A percentile compares a stretch with the other conserved stretches of the same genome.
Evolutionary conservation across 2,329 filamentous ascomycete species (phyloP).

Genomic region (Sclerotinia subarctica): DNA sequence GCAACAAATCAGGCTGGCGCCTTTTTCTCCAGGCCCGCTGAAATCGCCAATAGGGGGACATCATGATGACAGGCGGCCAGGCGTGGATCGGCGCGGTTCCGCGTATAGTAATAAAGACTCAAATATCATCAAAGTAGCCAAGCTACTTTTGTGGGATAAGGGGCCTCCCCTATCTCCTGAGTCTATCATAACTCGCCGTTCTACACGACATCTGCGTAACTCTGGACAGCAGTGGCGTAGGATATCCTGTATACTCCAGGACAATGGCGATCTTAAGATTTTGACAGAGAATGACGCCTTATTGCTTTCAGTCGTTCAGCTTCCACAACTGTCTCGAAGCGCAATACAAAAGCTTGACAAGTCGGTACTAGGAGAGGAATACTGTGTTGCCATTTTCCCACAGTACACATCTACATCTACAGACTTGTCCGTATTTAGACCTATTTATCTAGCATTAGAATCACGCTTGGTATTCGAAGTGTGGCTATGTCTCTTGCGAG

Average conservation of each 20-base stretch:
- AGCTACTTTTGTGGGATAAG: slow-evolving; percentile 88
- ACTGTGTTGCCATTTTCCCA: slow-evolving; percentile 92
- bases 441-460: slow-evolving; percentile 85
- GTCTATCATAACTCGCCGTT: slow-evolving; percentile 51
- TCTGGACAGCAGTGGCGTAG: slow-evolving; percentile 68
- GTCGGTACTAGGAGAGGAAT: slow-evolving; percentile 88
- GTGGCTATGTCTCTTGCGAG: slow-evolving; percentile 89
- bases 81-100: slow-evolving; percentile 43
- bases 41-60: slow-evolving; percentile 23
- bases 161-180: slow-evolving; percentile 52
- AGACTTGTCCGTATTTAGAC: slow-evolving; percentile 73
- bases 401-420: slow-evolving; percentile 78
- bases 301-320: slow-evolving; percentile 76
- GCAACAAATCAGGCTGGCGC: slow-evolving; percentile 65
- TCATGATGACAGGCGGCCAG: slow-evolving; percentile 34
- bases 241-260: slow-evolving; percentile 89
- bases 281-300: slow-evolving; percentile 81
- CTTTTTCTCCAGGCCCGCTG: slow-evolving; percentile 27
- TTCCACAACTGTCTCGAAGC: slow-evolving; percentile 84
- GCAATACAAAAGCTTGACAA: slow-evolving; percentile 87
- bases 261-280: slow-evolving; percentile 91
- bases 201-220: slow-evolving; percentile 54
- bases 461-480: slow-evolving; percentile 90
- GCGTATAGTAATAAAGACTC: slow-evolving; percentile 68
- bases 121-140: slow-evolving; percentile 92